These are phyloP conservation scores for Colletotrichum chlorophyti DNA, from an alignment of 2,329 filamentous ascomycete genomes.

Conservation along the genomic window DNA sequence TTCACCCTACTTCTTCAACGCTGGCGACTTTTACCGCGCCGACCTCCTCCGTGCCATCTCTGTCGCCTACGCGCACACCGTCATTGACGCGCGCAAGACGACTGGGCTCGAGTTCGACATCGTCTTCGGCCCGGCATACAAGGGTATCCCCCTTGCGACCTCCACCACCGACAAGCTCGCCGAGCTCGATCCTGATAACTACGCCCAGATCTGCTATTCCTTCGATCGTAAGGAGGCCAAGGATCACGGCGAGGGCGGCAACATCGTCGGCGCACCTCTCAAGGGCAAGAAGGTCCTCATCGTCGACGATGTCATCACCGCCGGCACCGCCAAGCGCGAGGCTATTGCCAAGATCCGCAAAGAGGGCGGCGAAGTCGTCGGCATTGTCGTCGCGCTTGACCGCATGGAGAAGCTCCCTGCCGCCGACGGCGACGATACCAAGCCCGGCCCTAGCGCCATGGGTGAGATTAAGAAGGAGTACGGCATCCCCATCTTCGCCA, in stretches of 20 bases:
- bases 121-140: slow-evolving; percentile 94
- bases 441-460: slow-evolving; percentile 79
- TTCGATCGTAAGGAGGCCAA: slow-evolving; percentile 98
- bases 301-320: slow-evolving; percentile 96
- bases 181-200: slow-evolving; percentile 69
- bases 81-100: slow-evolving; percentile 54
- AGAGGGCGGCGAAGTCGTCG: slow-evolving; percentile 84
- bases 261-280: slow-evolving; percentile 86
- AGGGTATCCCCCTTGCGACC: slow-evolving; percentile 91
- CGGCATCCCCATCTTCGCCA: slow-evolving; percentile 81
- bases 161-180: slow-evolving; percentile 79
- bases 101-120: slow-evolving; percentile 72
- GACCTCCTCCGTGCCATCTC: slow-evolving; percentile 79
- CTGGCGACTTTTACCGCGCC: slow-evolving; percentile 85
- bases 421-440: slow-evolving; percentile 69
- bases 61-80: slow-evolving; percentile 78
- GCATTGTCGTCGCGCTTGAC: slow-evolving; percentile 88
- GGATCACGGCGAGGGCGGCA: slow-evolving; percentile 93
- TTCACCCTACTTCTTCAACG: slow-evolving; percentile 98
- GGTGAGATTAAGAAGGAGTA: slow-evolving; percentile 85
- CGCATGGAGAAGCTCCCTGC: slow-evolving; percentile 81
- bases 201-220: slow-evolving; percentile 77
- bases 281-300: slow-evolving; percentile 88
- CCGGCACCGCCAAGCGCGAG: slow-evolving; percentile 91
- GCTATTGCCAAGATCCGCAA: slow-evolving; percentile 87